A percentile compares a stretch with the other conserved stretches of the same genome.
phyloP scores from a whole-genome alignment of 2,329 filamentous ascomycete genomes.

The Penicillium sp. region DNA sequence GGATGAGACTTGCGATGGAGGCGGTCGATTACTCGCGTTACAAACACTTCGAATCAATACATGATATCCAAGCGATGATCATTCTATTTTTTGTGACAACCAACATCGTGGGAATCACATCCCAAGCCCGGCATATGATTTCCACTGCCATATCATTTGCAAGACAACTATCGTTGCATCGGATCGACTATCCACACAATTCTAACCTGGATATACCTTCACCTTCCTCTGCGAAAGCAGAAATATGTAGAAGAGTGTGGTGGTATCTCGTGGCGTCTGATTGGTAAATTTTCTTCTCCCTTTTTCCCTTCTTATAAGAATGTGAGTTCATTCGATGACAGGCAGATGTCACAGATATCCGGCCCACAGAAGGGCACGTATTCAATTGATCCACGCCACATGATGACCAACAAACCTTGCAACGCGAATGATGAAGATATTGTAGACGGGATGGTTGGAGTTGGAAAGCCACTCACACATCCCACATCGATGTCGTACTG shows the following conservation, averaged over 20 bases:
- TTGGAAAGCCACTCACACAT: conserved; percentile 23
- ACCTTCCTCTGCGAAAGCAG: conserved; percentile 31
- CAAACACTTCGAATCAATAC: conserved; percentile 28
- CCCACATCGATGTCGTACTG: conserved; percentile 44
- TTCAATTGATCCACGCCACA: conserved; percentile 39
- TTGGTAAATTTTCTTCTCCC: conserved; percentile 28
- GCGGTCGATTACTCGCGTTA: conserved; percentile 35
- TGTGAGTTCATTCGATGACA: not conserved
- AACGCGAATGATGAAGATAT: conserved; percentile 41
- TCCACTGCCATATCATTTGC: conserved; percentile 31
- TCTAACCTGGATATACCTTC: conserved; percentile 15
- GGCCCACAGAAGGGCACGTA: conserved; percentile 41
- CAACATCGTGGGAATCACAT: conserved; percentile 39
- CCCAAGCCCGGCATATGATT: conserved; percentile 35
- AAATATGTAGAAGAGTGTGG: conserved; percentile 43
- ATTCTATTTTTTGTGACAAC: conserved; percentile 35
- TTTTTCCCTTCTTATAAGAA: not conserved
- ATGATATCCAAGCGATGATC: conserved; percentile 40
- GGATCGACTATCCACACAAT: conserved; percentile 21
- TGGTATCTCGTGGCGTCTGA: conserved; percentile 44
- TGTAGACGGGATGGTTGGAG: conserved; percentile 25
- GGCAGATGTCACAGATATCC: conserved; percentile 35
- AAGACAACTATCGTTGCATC: conserved; percentile 19
- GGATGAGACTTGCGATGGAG: conserved; percentile 35
- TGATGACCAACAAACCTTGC: conserved; percentile 39